Percentiles rank a stretch among this genome's conserved stretches.
Conservation (phyloP, 495 filamentous ascomycete genomes). For the Neurospora discreta region DNA sequence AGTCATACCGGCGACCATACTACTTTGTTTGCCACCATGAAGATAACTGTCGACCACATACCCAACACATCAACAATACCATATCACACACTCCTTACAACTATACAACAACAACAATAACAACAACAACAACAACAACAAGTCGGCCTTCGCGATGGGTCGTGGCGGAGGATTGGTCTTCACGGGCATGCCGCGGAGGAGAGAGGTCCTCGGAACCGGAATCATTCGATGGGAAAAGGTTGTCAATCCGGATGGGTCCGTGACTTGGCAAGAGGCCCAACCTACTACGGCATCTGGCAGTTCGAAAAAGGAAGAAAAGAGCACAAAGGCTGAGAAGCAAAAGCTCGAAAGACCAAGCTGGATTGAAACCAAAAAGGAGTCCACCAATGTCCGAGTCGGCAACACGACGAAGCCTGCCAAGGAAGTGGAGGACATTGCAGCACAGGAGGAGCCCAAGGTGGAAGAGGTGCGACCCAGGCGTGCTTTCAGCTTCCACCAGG, state of each 20-base stretch:
- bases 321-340: not conserved
- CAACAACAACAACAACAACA: not conserved
- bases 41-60: not conserved
- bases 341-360: not conserved
- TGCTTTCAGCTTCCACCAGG: not conserved
- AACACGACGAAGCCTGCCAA: not conserved
- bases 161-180: not conserved
- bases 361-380: not conserved
- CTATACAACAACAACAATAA: not conserved
- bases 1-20: not conserved
- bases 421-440: not conserved
- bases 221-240: not conserved
- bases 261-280: not conserved
- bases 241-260: not conserved
- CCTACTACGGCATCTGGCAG: not conserved
- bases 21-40: not conserved
- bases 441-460: not conserved
- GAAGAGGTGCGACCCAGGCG: not conserved
- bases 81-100: not conserved
- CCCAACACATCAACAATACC: not conserved
- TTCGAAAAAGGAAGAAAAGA: not conserved
- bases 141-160: not conserved
- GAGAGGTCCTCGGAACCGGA: not conserved
- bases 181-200: not conserved
- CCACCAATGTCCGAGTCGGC: not conserved